Evolutionary conservation across 495 filamentous ascomycete species (phyloP).

Genomic region (Xylaria nigripes): DNA sequence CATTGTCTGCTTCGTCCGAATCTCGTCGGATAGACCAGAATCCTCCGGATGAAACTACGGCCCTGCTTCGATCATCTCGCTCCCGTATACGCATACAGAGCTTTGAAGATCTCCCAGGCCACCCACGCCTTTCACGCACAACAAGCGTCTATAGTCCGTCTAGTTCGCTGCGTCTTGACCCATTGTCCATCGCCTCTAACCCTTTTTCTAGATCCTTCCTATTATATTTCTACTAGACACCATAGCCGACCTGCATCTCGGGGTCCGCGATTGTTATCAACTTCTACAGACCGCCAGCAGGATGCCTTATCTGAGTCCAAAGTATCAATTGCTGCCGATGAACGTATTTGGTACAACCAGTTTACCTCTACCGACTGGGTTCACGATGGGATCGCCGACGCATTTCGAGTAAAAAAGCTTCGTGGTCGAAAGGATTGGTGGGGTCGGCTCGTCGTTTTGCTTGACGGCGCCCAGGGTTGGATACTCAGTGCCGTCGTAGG

Average conservation of each 20-base stretch:
- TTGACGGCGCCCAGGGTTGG: constrained; percentile 93
- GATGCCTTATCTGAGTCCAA: constrained; percentile 52
- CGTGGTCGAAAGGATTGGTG: constrained; percentile 75
- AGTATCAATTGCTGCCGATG: constrained; percentile 57
- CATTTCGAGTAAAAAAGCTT: constrained; percentile 75
- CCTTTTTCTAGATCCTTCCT: constrained; percentile 13
- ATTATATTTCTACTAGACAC: constrained; percentile 37
- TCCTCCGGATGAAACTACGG: constrained; percentile 38
- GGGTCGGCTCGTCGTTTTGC: constrained; percentile 64
- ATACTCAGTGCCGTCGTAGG: constrained; percentile 87
- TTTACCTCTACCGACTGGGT: constrained; percentile 99
- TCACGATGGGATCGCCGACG: constrained; percentile 93
- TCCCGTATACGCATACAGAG: constrained; percentile 37
- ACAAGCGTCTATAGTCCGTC: constrained; percentile 40
- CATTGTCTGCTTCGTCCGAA: constrained; percentile 14
- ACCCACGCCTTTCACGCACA: constrained; percentile 35
- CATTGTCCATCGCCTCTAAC: constrained; percentile 3
- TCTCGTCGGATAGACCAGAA: constrained; percentile 20
- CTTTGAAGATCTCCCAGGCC: constrained; percentile 30
- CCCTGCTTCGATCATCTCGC: constrained; percentile 35
- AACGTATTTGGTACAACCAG: constrained; percentile 97
- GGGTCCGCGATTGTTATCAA: constrained; percentile 45
- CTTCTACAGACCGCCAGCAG: constrained; percentile 35
- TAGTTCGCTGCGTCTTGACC: background rate
- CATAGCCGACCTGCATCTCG: constrained; percentile 62